Conservation (phyloP, 345 rosid genomes). For the Aquilaria yunnanensis region DNA sequence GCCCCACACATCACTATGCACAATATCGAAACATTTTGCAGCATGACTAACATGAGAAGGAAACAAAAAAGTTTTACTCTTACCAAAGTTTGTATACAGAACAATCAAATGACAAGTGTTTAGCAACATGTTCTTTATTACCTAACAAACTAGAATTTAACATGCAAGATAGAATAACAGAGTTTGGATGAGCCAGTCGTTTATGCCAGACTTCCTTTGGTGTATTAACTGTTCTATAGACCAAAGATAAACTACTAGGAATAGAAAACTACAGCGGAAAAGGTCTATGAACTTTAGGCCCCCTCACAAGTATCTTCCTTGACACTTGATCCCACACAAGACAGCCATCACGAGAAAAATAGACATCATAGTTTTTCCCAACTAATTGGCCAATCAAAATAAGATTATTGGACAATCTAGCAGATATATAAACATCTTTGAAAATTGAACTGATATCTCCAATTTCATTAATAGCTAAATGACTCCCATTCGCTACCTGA, state of each 20-base stretch:
- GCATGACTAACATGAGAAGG: not conserved
- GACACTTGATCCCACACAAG: slow-evolving; percentile 5
- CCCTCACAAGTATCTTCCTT: not conserved
- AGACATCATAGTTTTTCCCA: too few relatives aligned
- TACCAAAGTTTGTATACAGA: not conserved
- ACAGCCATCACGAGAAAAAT: too few relatives aligned
- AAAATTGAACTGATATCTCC: not conserved
- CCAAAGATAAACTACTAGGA: not conserved
- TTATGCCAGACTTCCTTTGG: not conserved
- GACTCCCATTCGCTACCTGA: not conserved
- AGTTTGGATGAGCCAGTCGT: not conserved
- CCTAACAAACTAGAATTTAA: not conserved
- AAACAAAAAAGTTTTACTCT: slow-evolving; percentile 6
- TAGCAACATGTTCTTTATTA: not conserved
- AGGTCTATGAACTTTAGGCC: slow-evolving; percentile 3
- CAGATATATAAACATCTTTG: not conserved
- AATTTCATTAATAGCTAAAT: not conserved
- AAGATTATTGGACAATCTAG: too few relatives aligned
- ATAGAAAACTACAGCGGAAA: too few relatives aligned
- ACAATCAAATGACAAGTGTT: not conserved
- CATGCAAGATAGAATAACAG: too few relatives aligned
- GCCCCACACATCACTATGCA: not conserved
- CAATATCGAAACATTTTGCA: not conserved
- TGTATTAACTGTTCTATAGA: not conserved
- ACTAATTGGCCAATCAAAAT: too few relatives aligned